These are phyloP conservation scores for Talaromyces thailandensis DNA, from an alignment of 495 filamentous ascomycete species.

Conservation along the genomic window DNA sequence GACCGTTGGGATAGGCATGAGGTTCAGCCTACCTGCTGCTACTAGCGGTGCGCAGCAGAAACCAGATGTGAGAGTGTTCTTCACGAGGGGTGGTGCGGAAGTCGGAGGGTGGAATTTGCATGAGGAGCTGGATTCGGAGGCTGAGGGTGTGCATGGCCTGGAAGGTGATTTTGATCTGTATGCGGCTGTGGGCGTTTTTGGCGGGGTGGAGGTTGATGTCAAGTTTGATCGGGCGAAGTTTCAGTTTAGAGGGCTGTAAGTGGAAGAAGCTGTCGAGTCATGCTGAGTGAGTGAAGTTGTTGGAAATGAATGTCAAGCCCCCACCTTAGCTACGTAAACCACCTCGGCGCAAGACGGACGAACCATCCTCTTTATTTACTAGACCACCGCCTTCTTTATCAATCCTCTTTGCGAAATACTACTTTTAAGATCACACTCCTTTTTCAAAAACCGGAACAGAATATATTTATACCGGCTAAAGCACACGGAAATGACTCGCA, in stretches of 20 bases:
- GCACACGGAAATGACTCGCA: conserved; percentile 7
- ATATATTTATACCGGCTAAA: neutral
- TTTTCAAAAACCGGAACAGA: neutral
- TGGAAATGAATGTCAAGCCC: neutral
- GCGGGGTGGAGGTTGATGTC: conserved; percentile 62
- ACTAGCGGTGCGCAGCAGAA: conserved; percentile 9
- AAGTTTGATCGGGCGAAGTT: conserved; percentile 47
- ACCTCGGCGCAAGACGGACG: neutral
- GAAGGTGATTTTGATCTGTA: conserved; percentile 77
- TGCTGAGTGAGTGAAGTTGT: too few species aligned
- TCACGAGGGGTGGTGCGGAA: conserved; percentile 61
- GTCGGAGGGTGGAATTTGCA: conserved; percentile 71
- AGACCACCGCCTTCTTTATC: neutral
- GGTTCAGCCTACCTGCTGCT: conserved; percentile 35
- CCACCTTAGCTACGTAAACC: neutral
- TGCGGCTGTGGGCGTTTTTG: conserved; percentile 69
- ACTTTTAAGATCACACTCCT: neutral
- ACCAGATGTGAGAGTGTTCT: conserved; percentile 57
- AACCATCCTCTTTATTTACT: neutral
- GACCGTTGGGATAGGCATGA: conserved; percentile 63
- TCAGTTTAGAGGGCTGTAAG: conserved; percentile 10
- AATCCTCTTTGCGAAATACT: neutral
- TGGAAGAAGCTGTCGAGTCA: neutral
- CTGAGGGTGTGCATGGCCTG: conserved; percentile 60
- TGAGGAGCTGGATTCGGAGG: conserved; percentile 67